Evolutionary conservation across 805 yeast species (phyloP).

Genomic region (Clavispora carvajalis): DNA sequence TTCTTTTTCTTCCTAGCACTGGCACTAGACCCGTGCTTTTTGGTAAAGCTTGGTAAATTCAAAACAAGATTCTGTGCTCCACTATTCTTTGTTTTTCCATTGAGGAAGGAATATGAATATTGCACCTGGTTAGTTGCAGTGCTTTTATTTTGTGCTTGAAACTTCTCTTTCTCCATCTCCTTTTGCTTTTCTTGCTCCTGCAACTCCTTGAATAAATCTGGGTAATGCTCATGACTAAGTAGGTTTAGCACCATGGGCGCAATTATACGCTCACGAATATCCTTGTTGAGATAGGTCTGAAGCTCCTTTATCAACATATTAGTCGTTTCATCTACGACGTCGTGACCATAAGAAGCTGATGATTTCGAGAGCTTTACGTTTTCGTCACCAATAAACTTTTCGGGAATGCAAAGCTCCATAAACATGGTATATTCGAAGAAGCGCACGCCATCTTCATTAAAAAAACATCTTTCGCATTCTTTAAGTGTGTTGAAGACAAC

Average conservation of each 20-base stretch:
- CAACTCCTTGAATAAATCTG: constrained; percentile 38
- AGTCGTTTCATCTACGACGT: constrained; percentile 54
- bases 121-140: constrained; percentile 12
- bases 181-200: constrained; percentile 22
- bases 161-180: constrained; percentile 14
- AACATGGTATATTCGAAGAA: constrained; percentile 44
- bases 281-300: constrained; percentile 57
- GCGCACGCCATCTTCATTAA: constrained; percentile 53
- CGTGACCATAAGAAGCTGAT: constrained; percentile 14
- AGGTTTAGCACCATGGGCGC: constrained; percentile 63
- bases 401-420: constrained; percentile 57
- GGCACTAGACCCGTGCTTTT: constrained; percentile 19
- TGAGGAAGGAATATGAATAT: constrained; percentile 22
- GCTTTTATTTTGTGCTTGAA: constrained; percentile 8
- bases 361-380: neutral
- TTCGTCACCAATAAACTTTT: constrained; percentile 25
- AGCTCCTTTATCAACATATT: constrained; percentile 58
- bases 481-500: constrained; percentile 57
- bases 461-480: constrained; percentile 58
- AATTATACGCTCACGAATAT: constrained; percentile 66
- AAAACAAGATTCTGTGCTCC: constrained; percentile 6
- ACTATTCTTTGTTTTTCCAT: constrained; percentile 2
- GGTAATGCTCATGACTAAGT: constrained; percentile 55
- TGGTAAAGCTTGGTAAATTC: constrained; percentile 31
- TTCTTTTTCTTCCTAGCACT: constrained; percentile 21